Evolutionary conservation across 2,329 filamentous ascomycete genomes (phyloP).

Genomic region (Talaromyces atroroseus): DNA sequence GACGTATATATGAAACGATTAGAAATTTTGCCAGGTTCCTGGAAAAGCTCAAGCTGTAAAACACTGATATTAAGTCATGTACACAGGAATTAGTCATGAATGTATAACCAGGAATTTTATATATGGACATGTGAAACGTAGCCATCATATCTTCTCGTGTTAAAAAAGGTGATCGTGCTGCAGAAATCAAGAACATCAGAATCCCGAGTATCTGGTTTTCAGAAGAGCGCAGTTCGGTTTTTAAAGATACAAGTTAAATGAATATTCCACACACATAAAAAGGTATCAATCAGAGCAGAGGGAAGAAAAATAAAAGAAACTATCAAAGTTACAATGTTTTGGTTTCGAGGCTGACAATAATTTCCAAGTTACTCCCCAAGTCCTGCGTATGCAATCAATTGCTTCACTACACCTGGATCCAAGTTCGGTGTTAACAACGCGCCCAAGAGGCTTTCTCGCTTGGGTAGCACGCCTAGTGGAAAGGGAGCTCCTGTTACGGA

Average conservation of each 20-base stretch:
- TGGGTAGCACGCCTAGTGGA: constrained; percentile 59
- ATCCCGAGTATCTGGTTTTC: background rate
- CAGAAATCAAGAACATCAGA: background rate
- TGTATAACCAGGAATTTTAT: background rate
- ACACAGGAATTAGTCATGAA: background rate
- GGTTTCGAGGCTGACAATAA: background rate
- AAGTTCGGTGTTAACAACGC: constrained; percentile 62
- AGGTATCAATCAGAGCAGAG: constrained; percentile 12
- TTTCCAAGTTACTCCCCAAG: constrained; percentile 40
- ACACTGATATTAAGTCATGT: background rate
- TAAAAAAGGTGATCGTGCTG: background rate
- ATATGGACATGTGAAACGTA: constrained; percentile 1
- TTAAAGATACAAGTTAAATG: constrained; percentile 12
- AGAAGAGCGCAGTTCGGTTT: constrained; percentile 1
- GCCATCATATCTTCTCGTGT: background rate
- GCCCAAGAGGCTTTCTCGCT: constrained; percentile 61
- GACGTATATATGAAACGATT: background rate
- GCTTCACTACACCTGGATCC: constrained; percentile 59
- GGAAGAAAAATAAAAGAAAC: constrained; percentile 2
- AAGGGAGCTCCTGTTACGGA: constrained; percentile 46
- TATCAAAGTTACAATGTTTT: constrained; percentile 7
- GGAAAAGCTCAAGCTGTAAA: background rate
- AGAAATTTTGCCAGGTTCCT: no score
- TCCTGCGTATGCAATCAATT: constrained; percentile 60
- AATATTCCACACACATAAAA: constrained; percentile 7